Evolutionary conservation across 225 moss, liverwort and hornwort genomes (phyloP).

Genomic region (Ulota crispa): DNA sequence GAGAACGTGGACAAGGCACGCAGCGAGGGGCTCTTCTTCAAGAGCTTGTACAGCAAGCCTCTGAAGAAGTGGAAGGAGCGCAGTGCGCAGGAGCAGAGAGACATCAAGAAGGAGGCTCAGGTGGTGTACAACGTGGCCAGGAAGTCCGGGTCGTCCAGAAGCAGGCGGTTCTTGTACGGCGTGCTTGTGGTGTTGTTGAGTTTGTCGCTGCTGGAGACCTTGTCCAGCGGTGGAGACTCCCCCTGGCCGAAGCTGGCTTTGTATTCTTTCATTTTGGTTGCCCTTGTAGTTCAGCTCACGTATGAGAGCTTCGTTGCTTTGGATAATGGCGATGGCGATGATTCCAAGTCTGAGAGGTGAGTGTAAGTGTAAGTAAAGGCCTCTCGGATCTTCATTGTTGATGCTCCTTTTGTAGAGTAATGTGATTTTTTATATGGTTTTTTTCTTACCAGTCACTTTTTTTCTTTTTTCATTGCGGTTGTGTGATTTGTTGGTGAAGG

Average conservation of each 20-base stretch:
- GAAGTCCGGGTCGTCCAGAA: conserved; percentile 58
- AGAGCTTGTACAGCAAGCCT: conserved; percentile 73
- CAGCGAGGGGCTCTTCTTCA: conserved; percentile 92
- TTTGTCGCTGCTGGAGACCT: conserved; percentile 61
- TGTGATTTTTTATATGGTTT: neutral
- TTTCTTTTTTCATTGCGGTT: too few species aligned
- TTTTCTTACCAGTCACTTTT: too few species aligned
- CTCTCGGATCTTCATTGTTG: neutral
- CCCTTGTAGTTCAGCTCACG: conserved; percentile 61
- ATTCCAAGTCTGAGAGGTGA: conserved; percentile 29
- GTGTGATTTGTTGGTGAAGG: neutral
- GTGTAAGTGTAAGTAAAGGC: neutral
- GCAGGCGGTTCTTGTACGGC: conserved; percentile 64
- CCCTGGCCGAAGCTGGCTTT: conserved; percentile 73
- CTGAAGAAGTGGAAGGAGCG: conserved; percentile 64
- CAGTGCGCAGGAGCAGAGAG: conserved; percentile 54
- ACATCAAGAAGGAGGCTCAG: conserved; percentile 57
- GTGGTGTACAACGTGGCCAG: conserved; percentile 45
- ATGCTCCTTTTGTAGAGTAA: neutral
- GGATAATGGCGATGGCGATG: conserved; percentile 30
- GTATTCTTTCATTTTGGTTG: conserved; percentile 61
- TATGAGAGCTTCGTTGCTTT: conserved; percentile 70
- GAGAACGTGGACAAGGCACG: conserved; percentile 83
- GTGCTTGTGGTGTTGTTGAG: conserved; percentile 70
- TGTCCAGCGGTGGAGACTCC: conserved; percentile 35